Evolutionary conservation across 2,329 filamentous ascomycete species (phyloP).

Genomic region (Hymenoscyphus occultus): DNA sequence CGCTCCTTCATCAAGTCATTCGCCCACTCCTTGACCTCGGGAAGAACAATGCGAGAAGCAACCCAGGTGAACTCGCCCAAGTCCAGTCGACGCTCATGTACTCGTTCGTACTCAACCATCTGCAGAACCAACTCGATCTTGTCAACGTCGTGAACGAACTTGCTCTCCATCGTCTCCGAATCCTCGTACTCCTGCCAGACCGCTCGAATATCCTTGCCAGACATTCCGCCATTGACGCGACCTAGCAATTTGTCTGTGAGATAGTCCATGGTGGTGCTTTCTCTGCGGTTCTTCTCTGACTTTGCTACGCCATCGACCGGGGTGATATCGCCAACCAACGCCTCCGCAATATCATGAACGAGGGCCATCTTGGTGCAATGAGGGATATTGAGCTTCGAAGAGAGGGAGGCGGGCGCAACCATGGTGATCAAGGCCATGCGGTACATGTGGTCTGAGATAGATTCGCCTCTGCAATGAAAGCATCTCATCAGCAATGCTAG

Average conservation of each 20-base stretch:
- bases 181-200: conserved; percentile 98
- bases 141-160: conserved; percentile 94
- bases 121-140: conserved; percentile 94
- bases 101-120: conserved; percentile 93
- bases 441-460: conserved; percentile 98
- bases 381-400: conserved; percentile 68
- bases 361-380: conserved; percentile 95
- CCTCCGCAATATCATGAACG: conserved; percentile 96
- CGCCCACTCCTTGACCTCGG: conserved; percentile 79
- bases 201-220: conserved; percentile 67
- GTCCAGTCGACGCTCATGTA: conserved; percentile 62
- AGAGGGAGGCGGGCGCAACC: conserved; percentile 76
- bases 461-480: conserved; percentile 63
- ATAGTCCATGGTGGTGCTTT: conserved; percentile 89
- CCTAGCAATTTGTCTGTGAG: conserved; percentile 69
- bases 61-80: conserved; percentile 86
- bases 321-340: conserved; percentile 93
- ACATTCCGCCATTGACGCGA: conserved; percentile 66
- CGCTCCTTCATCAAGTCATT: conserved; percentile 73
- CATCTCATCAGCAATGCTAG: conserved; percentile 6
- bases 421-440: conserved; percentile 97
- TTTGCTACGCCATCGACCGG: conserved; percentile 85
- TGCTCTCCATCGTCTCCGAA: conserved; percentile 74
- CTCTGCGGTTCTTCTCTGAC: conserved; percentile 82
- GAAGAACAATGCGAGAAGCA: conserved; percentile 65